Conservation (phyloP, 139 green algal genomes). For the Raphidocelis subcapitata region DNA sequence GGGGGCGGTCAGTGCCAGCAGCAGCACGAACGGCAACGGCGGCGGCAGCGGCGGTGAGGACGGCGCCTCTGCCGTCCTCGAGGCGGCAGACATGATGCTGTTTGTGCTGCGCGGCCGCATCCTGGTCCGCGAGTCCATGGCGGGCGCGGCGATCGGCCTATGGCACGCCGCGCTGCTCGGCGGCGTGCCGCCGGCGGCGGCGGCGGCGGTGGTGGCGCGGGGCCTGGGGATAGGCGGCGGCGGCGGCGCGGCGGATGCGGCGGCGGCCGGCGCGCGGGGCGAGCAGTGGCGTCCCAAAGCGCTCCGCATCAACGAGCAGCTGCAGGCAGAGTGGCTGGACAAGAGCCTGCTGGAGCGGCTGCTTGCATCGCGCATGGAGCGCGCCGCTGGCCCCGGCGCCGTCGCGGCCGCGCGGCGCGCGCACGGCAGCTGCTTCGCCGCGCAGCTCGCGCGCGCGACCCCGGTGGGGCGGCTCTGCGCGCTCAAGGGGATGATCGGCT, state of each 20-base stretch:
- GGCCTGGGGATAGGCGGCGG: slow-evolving; percentile 15
- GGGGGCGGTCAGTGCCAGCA: not conserved
- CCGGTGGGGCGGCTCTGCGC: slow-evolving; percentile 53
- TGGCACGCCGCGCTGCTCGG: slow-evolving; percentile 51
- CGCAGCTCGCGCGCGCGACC: slow-evolving; percentile 43
- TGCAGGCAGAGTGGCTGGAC: not conserved
- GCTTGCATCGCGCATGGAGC: slow-evolving; percentile 15
- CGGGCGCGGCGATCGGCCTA: slow-evolving; percentile 60
- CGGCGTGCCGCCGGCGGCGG: slow-evolving; percentile 20
- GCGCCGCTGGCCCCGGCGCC: no score
- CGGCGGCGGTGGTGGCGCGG: slow-evolving; percentile 9
- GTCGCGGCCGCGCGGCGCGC: no score
- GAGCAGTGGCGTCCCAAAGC: no score
- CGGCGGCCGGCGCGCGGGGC: no score
- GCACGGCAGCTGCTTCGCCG: slow-evolving; percentile 28
- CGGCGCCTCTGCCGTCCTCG: no score
- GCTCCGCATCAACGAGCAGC: not conserved
- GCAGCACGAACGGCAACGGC: no score
- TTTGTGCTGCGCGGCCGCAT: slow-evolving; percentile 38
- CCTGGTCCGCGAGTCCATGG: slow-evolving; percentile 58
- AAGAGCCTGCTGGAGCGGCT: slow-evolving; percentile 30
- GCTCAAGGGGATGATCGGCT: slow-evolving; percentile 56
- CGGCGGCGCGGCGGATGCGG: not conserved
- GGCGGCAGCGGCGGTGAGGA: slow-evolving; percentile 7
- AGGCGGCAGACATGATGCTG: slow-evolving; percentile 11